Base-by-base conservation (phyloP, 495 filamentous ascomycete genomes). In the Penicillium cosmopolitanum region DNA sequence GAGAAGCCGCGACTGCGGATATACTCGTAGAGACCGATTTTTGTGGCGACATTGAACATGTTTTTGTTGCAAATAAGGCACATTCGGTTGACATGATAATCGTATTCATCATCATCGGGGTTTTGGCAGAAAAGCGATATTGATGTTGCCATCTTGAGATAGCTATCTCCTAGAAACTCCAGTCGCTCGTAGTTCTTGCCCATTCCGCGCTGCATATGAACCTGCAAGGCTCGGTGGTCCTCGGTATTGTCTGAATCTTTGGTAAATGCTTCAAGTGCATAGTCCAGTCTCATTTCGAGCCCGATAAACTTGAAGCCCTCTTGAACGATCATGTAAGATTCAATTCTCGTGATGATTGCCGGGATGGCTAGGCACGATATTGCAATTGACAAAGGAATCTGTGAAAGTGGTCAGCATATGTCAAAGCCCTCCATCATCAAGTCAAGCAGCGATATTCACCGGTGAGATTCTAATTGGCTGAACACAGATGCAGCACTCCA, bases 131-230 rank as follows among this genome's bases (percentile, higher is more conserved):
- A 98, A 5, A 96, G 77, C 19, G 91, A 82, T 19, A 98, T 91
- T 0, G 94, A 91, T 10, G 95, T 98, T 38, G 90, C 91, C 87
- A 96, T 92, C 77, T 98, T 98, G 43, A 98, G 81, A 69, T 97
- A 97, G 51, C 88, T 89, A 71, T 98, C 95, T 0, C 95, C 95
- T 13, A 98, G 79, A 62, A 98, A 96, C 58, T 98, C 95, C 1
- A 98, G 85, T 25, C 95, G 85, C 73, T 98, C 95, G 65, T 98
- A 98, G 63, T 98, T 97, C 55, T 88, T 92, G 11, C 94, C 95
- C 95, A 97, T 98, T 28, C 95, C 95, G 57, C 84, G 76, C 63
- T 92, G 90, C 21, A 92, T 80, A 61, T 94, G 90, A 42, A 95
- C 74, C 57, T 90, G 84, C 57, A 88, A 82, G 12, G 76, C 78